These are phyloP conservation scores for Nitzschia putrida DNA, from an alignment of 108 stramenopile genomes.

Conservation along the genomic window DNA sequence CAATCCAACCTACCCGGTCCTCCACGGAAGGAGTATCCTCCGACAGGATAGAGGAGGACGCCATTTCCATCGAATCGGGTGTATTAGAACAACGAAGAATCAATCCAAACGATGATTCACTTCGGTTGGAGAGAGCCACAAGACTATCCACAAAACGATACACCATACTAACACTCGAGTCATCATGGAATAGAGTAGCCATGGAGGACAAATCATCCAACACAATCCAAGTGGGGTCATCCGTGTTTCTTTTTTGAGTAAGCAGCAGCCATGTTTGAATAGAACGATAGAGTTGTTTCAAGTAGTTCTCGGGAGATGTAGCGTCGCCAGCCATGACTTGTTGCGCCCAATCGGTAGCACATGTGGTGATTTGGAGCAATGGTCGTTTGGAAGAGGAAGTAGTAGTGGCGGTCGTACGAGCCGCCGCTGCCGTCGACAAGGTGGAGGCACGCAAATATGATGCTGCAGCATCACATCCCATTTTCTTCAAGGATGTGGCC, in stretches of 20 bases:
- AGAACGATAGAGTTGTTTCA: conserved; percentile 32
- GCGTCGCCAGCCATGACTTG: conserved; percentile 7
- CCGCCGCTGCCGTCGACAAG: background rate
- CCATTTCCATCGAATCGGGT: too few species aligned
- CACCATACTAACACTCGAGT: conserved; percentile 39
- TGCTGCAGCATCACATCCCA: conserved; percentile 41
- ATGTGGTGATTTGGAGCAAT: conserved; percentile 18
- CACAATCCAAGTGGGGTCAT: conserved; percentile 41
- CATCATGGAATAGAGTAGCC: conserved; percentile 32
- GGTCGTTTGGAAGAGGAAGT: background rate
- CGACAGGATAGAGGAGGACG: too few species aligned
- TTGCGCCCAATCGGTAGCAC: conserved; percentile 28
- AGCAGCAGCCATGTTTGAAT: conserved; percentile 27
- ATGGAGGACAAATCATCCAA: conserved; percentile 69
- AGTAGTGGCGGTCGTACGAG: background rate
- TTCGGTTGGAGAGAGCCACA: background rate
- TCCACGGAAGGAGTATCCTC: too few species aligned
- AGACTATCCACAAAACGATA: conserved; percentile 53
- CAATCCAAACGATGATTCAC: conserved; percentile 20
- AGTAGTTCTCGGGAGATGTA: conserved; percentile 20
- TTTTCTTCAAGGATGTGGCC: conserved; percentile 40
- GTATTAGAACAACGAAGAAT: conserved; percentile 48
- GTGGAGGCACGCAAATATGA: background rate
- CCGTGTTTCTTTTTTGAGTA: background rate
- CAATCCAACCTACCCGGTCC: conserved; percentile 47